These are phyloP conservation scores for Trichoderma atrobrunneum DNA, from an alignment of 2,329 filamentous ascomycete genomes.

Conservation along the genomic window DNA sequence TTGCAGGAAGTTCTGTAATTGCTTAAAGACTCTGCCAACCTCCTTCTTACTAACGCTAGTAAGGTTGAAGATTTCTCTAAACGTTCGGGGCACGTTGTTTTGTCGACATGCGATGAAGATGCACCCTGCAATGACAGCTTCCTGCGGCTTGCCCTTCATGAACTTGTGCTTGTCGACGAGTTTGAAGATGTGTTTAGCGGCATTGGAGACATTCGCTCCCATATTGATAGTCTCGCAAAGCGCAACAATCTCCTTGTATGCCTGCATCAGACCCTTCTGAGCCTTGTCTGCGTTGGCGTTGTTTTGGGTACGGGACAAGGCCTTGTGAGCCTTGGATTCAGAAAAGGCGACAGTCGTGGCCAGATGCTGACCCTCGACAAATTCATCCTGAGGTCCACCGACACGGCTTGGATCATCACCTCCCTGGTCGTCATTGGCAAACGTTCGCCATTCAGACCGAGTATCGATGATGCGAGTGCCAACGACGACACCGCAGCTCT, in stretches of 20 bases:
- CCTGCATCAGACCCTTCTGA: conserved; percentile 75
- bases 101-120: conserved; percentile 98
- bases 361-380: conserved; percentile 86
- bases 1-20: conserved; percentile 82
- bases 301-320: conserved; percentile 80
- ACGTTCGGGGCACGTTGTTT: conserved; percentile 80
- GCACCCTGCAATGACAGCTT: conserved; percentile 90
- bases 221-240: conserved; percentile 84
- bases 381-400: conserved; percentile 85
- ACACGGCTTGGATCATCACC: conserved; percentile 98
- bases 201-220: conserved; percentile 76
- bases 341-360: conserved; percentile 84
- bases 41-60: conserved; percentile 97
- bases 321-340: conserved; percentile 67
- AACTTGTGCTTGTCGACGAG: conserved; percentile 87
- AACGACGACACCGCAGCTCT: conserved; percentile 85
- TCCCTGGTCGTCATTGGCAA: conserved; percentile 95
- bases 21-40: conserved; percentile 93
- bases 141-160: conserved; percentile 93
- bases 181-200: conserved; percentile 94
- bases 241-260: conserved; percentile 84
- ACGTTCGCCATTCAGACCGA: conserved; percentile 97
- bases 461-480: conserved; percentile 91
- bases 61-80: conserved; percentile 89
- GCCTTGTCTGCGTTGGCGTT: conserved; percentile 81